A percentile compares a stretch with the other conserved stretches of the same genome.
phyloP scores from a whole-genome alignment of 1,139 yeast species.

The Geotrichum reessii region DNA sequence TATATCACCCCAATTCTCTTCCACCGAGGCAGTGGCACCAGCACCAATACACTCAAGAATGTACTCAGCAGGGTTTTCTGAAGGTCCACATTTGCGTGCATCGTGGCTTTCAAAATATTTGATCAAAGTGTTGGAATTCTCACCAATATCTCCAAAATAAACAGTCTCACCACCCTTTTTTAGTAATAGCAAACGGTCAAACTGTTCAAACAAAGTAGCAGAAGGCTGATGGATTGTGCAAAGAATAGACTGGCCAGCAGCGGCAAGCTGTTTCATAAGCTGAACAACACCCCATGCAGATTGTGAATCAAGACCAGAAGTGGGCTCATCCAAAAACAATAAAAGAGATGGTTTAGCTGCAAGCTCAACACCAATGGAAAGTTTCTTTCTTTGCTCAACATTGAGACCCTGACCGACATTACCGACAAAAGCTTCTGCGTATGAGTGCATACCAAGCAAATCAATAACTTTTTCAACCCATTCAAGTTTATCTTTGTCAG shows the following conservation, averaged over 20 bases:
- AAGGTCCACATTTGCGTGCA: slow-evolving; percentile 43
- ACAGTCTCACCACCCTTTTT: slow-evolving; percentile 59
- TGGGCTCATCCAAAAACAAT: slow-evolving; percentile 53
- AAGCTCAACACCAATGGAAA: slow-evolving; percentile 59
- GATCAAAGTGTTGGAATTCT: slow-evolving; percentile 45
- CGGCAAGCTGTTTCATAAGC: slow-evolving; percentile 47
- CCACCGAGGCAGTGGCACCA: slow-evolving; percentile 54
- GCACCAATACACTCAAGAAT: slow-evolving; percentile 61
- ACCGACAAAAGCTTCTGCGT: slow-evolving; percentile 62
- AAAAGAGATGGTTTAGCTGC: slow-evolving; percentile 51
- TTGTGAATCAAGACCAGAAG: slow-evolving; percentile 56
- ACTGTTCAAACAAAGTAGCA: slow-evolving; percentile 49
- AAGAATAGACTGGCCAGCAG: slow-evolving; percentile 52
- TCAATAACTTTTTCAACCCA: slow-evolving; percentile 55
- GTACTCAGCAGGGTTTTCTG: slow-evolving; percentile 63
- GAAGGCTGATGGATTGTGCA: slow-evolving; percentile 59
- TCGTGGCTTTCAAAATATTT: slow-evolving; percentile 54
- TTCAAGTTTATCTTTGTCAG: slow-evolving; percentile 48
- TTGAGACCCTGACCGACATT: slow-evolving; percentile 53
- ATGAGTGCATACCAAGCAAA: slow-evolving; percentile 53
- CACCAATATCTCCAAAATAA: slow-evolving; percentile 62
- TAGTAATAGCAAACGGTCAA: slow-evolving; percentile 47
- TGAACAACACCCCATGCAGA: slow-evolving; percentile 54
- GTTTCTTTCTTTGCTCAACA: slow-evolving; percentile 61
- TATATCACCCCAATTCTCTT: slow-evolving; percentile 41